These are phyloP conservation scores for Phytophthora aleatoria DNA, from an alignment of 352 stramenopile species.

Conservation along the genomic window DNA sequence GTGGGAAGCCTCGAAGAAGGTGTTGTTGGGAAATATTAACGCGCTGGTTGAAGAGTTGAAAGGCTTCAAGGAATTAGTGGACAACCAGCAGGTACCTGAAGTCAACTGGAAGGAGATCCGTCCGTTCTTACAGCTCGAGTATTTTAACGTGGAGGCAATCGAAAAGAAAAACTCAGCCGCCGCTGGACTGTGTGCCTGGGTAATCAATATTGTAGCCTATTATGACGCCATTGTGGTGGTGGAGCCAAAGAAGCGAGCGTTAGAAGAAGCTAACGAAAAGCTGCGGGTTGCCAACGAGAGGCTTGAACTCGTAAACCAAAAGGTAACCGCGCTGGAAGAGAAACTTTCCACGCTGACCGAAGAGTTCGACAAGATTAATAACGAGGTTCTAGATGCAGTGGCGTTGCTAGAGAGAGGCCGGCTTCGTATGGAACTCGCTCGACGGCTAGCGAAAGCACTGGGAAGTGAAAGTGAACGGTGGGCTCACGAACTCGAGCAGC, in stretches of 20 bases:
- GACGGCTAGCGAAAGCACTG: constrained; percentile 90
- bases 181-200: constrained; percentile 78
- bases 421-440: constrained; percentile 91
- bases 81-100: constrained; percentile 70
- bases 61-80: constrained; percentile 69
- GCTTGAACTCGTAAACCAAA: constrained; percentile 87
- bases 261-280: constrained; percentile 83
- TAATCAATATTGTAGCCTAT: constrained; percentile 94
- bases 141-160: constrained; percentile 84
- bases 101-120: constrained; percentile 86
- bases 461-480: constrained; percentile 94
- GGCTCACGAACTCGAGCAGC: constrained; percentile 78
- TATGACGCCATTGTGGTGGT: constrained; percentile 95
- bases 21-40: constrained; percentile 92
- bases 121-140: constrained; percentile 74
- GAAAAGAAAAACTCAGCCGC: constrained; percentile 87
- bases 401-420: constrained; percentile 83
- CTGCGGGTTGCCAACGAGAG: constrained; percentile 84
- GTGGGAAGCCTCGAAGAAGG: constrained; percentile 94
- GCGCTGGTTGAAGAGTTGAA: constrained; percentile 94
- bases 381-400: constrained; percentile 91
- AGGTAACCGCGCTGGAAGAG: constrained; percentile 88
- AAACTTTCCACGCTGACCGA: constrained; percentile 81
- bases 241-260: constrained; percentile 90
- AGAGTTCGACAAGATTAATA: constrained; percentile 89